Base-by-base conservation (phyloP, 192 early-diverging fungal genomes). In the Coemansia sp. region DNA sequence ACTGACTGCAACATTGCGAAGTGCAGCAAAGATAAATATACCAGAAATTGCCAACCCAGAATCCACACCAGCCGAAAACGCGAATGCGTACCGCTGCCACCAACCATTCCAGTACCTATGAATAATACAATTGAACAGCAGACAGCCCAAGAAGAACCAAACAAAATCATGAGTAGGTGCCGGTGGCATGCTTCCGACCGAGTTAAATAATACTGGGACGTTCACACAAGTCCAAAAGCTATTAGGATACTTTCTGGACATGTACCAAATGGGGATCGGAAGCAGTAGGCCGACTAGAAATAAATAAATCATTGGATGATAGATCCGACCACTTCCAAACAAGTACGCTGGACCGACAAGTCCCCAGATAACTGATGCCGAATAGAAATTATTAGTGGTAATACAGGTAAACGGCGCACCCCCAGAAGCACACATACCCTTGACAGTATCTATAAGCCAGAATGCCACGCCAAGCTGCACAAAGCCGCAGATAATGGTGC, bases 361-460 rank as follows among this genome's bases (percentile, higher is more conserved):
- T 65, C 94, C 94, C 92, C 92, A 96, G 44, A 94, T 91, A 13
- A 94, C 85, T 15, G 90, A 91, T 0, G 90, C 89, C 3, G 91
- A 90, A 67, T 88, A 90, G 78, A 93, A 93, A 9, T 79, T 84
- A 43, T 86, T 75, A 43, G 86, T 73, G 70, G 77, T 49, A 63
- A 87, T 89, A 65, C 91, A 90, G 0, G 89, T 88, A 77, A 90
- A 93, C 7, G 90, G 90, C 18, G 87, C 86, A 3, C 87, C 88
- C 2, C 80, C 72, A 4, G 66, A 69, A 4, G 87, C 88, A 66
- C 90, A 90, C 61, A 91, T 89, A 40, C 77, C 63, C 7, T 78
- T 62, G 20, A 90, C 87, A 9, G 83, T 85, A 52, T 52, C 72
- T 87, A 92, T 88, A 29, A 93, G 74, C 75, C 88, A 93, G 36